Evolutionary conservation across 2,329 filamentous ascomycete species (phyloP), one percentile per base, ranked within the genome.

Genomic region (Trichoderma simmonsii): DNA sequence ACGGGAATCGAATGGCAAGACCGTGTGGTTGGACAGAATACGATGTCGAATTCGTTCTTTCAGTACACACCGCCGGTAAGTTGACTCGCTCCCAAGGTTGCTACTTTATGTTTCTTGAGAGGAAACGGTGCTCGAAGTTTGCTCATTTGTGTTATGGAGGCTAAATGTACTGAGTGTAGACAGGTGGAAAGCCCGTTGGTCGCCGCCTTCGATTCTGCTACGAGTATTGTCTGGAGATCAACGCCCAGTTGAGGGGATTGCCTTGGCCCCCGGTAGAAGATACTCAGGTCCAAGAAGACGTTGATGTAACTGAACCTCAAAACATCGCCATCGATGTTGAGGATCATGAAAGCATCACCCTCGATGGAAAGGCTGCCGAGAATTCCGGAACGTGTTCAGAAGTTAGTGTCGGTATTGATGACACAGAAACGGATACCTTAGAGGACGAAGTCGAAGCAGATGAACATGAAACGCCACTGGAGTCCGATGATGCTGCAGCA

Each of bases 1-100:
- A 89, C 89, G 0, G 87, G 87, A 0, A 81, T 89, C 11, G 77
- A 82, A 2, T 93, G 91, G 91, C 83, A 87, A n/a, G 81, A 89
- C 57, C 83, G 89, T 15, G 78, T 88, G 1, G 69, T 80, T 6
- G 77, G 77, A 62, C 77, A 79, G 36, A 78, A 78, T 6, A 81
- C 78, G 1, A 80, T 73, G 67, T 77, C 79, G 4, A 70, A 71
- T 11, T 76, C 74, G 0, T 77, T 75, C 26, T 87, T 87, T 72
- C 80, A 81, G 60, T 88, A 88, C 70, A 59, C 77, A n/a, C 83
- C 84, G 9, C 86, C 86, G 54, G 86, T 87, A 77, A 64, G 70
- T 54, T 24, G 1, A 0, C 0, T 43, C 39, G 7, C 15, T 43
- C 39, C 39, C 39, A n/a, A n/a, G 6, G 11, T 30, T 68, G 7